A percentile compares a stretch with the other conserved stretches of the same genome.
phyloP scores from a whole-genome alignment of 768 basidiomycete genomes.

The Leccinellum luteum region DNA sequence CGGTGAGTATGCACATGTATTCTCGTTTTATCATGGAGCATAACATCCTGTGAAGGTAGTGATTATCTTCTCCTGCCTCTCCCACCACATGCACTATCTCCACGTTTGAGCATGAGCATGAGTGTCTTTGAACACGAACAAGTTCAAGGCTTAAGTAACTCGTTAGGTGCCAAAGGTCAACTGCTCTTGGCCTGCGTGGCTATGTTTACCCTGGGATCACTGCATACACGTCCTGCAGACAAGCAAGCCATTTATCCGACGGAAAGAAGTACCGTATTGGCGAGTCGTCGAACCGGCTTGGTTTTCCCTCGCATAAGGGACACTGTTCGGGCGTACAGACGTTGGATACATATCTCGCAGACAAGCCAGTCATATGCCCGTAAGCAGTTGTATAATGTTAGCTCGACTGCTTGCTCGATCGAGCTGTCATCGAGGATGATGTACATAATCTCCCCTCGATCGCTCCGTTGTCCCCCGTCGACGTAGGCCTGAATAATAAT shows the following conservation, averaged over 20 bases:
- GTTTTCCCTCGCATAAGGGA: not conserved
- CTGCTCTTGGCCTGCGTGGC: not conserved
- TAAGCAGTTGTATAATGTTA: not conserved
- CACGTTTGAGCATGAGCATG: not conserved
- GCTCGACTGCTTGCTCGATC: not conserved
- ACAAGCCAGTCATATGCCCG: not conserved
- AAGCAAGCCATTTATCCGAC: not conserved
- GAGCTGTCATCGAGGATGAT: not conserved
- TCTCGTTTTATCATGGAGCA: not conserved
- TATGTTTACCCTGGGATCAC: not conserved
- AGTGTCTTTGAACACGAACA: not conserved
- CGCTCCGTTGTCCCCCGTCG: not conserved
- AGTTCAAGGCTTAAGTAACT: too few species aligned
- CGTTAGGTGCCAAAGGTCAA: not conserved
- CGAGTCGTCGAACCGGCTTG: not conserved
- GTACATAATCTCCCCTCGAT: not conserved
- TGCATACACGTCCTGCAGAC: not conserved
- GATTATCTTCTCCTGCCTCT: not conserved
- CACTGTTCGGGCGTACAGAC: too few species aligned
- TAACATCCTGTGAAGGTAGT: not conserved
- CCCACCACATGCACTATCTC: not conserved
- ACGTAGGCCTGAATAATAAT: not conserved
- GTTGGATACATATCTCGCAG: not conserved
- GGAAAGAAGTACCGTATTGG: not conserved
- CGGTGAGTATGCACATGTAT: not conserved